Conservation (phyloP, 2,329 filamentous ascomycete genomes). For the Rhynchosporium secalis region DNA sequence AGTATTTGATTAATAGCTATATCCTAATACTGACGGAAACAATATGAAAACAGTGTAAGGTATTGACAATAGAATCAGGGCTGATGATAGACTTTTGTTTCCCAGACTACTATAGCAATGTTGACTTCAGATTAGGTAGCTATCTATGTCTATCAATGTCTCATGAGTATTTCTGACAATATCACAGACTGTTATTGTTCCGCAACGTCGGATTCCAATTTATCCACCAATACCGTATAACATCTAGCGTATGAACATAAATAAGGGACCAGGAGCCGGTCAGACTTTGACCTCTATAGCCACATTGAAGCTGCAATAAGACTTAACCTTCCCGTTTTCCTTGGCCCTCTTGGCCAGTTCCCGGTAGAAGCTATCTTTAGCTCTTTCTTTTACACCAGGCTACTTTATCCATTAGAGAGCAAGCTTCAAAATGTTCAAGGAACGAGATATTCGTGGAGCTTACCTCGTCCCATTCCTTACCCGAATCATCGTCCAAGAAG, state of each 20-base stretch:
- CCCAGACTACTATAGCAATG: too few relatives aligned
- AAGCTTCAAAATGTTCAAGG: background rate
- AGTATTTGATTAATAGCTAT: too few relatives aligned
- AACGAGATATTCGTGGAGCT: too few relatives aligned
- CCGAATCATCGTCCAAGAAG: conserved; percentile 8
- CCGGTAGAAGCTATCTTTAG: conserved; percentile 20
- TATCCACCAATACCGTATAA: background rate
- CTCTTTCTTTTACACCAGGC: conserved; percentile 13
- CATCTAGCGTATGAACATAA: too few relatives aligned
- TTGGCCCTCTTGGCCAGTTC: conserved; percentile 22
- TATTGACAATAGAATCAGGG: too few relatives aligned
- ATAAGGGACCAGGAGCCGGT: background rate
- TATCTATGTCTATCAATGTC: background rate
- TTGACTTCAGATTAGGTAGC: background rate
- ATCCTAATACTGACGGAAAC: too few relatives aligned
- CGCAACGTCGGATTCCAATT: background rate
- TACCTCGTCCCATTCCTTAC: conserved; percentile 18
- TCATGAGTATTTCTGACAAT: background rate
- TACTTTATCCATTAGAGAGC: background rate
- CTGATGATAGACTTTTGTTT: too few relatives aligned
- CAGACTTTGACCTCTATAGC: conserved; percentile 22
- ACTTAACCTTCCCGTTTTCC: conserved; percentile 21
- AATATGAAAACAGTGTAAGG: too few relatives aligned
- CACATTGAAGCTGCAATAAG: conserved; percentile 24
- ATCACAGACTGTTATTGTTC: too few relatives aligned